Conservation (phyloP, 176 grass and related monocot genomes). For the Hsuehochloa calcarea region DNA sequence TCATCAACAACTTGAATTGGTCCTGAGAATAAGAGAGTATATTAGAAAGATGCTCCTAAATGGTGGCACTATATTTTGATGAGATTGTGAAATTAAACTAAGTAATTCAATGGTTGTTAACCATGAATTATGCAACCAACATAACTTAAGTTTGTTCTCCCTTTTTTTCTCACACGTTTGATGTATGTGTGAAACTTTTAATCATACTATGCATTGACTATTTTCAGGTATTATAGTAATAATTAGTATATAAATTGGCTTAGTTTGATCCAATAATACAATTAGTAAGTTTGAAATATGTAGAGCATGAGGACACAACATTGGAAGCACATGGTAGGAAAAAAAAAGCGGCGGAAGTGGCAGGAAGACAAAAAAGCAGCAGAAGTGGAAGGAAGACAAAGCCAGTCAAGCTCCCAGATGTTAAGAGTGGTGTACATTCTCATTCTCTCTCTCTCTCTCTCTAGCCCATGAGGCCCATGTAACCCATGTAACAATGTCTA, state of each 20-base stretch:
- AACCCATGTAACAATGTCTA: too few relatives aligned
- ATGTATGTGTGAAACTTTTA: constrained; percentile 5
- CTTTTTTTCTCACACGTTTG: not conserved
- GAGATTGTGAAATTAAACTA: constrained; percentile 18
- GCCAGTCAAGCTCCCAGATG: too few relatives aligned
- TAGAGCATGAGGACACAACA: not conserved
- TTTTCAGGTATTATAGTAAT: not conserved
- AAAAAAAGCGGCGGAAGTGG: too few relatives aligned
- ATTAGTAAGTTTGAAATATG: not conserved
- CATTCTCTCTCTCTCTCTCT: too few relatives aligned
- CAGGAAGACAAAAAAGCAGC: too few relatives aligned
- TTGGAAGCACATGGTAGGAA: not conserved
- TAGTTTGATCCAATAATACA: constrained; percentile 12
- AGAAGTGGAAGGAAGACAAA: too few relatives aligned
- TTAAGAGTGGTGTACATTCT: too few relatives aligned
- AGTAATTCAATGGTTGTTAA: not conserved
- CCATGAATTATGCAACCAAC: not conserved
- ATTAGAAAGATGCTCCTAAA: not conserved
- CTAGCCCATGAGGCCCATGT: too few relatives aligned
- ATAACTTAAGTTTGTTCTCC: not conserved
- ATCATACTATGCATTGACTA: not conserved
- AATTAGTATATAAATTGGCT: not conserved
- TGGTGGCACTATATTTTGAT: not conserved
- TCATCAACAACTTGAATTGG: constrained; percentile 98
- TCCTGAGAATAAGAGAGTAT: constrained; percentile 24